Evolutionary conservation across 164 flowering plant species (phyloP).

Genomic region (Euptelea pleiosperma): DNA sequence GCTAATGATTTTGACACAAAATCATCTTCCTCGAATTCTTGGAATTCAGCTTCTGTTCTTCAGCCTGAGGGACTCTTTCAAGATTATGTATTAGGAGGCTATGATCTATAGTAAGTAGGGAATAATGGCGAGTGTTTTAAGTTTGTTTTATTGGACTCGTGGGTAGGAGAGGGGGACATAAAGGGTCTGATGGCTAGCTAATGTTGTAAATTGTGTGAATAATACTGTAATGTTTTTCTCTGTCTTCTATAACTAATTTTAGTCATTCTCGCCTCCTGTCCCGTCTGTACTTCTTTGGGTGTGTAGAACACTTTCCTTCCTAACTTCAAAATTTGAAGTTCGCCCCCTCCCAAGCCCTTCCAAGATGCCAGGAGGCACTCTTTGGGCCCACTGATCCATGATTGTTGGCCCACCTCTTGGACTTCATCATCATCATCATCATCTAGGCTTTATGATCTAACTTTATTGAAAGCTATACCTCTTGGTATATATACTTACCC

Average conservation of each 20-base stretch:
- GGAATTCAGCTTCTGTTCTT: conserved; percentile 49
- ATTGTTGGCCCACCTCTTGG: too few relatives aligned
- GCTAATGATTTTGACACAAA: conserved; percentile 44
- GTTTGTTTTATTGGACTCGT: conserved; percentile 4
- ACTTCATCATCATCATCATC: too few relatives aligned
- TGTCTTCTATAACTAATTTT: neutral
- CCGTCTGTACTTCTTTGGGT: too few relatives aligned
- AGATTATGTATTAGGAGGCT: conserved; percentile 46
- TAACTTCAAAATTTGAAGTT: too few relatives aligned
- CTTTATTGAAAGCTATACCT: too few relatives aligned
- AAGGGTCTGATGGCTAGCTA: conserved; percentile 5
- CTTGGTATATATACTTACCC: too few relatives aligned
- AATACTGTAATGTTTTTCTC: conserved; percentile 5
- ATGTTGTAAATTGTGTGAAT: conserved; percentile 27
- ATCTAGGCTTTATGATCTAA: too few relatives aligned
- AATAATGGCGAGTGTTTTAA: neutral
- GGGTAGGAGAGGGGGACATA: conserved; percentile 4
- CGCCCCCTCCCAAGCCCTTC: too few relatives aligned
- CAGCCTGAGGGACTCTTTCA: conserved; percentile 44
- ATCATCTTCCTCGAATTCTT: conserved; percentile 56
- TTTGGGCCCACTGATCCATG: too few relatives aligned
- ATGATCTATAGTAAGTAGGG: conserved; percentile 24
- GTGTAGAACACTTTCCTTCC: too few relatives aligned
- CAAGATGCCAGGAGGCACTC: too few relatives aligned
- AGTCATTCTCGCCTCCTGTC: neutral